These are phyloP conservation scores for Pichia cactophila DNA, from an alignment of 1,139 yeast species.

Conservation along the genomic window DNA sequence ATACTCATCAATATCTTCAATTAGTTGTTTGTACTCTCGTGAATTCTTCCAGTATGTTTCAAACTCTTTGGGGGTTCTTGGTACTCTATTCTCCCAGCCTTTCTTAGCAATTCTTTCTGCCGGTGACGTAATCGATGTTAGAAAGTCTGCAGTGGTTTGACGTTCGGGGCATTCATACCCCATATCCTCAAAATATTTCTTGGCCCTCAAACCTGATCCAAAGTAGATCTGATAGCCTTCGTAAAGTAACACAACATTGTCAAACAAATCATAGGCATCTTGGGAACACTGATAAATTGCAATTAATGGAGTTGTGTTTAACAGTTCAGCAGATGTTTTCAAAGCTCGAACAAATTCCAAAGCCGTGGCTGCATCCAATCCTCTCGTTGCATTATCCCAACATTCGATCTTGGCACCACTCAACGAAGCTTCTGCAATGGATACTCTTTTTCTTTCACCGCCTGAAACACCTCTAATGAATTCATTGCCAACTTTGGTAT, in stretches of 20 bases:
- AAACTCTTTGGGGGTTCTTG: slow-evolving; percentile 37
- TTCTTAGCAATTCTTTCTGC: slow-evolving; percentile 48
- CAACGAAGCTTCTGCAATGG: slow-evolving; percentile 51
- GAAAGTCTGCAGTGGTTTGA: slow-evolving; percentile 78
- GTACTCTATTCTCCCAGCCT: slow-evolving; percentile 40
- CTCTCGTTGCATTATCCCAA: slow-evolving; percentile 79
- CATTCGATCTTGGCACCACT: slow-evolving; percentile 51
- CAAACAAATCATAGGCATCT: slow-evolving; percentile 71
- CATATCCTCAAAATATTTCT: slow-evolving; percentile 54
- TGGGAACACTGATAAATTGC: slow-evolving; percentile 84
- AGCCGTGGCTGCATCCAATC: slow-evolving; percentile 72
- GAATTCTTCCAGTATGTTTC: slow-evolving; percentile 39
- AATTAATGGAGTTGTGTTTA: slow-evolving; percentile 60
- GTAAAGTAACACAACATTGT: slow-evolving; percentile 67
- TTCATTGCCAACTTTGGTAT: slow-evolving; percentile 40
- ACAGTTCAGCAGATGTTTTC: slow-evolving; percentile 53
- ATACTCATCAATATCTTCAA: slow-evolving; percentile 30
- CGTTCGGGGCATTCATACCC: slow-evolving; percentile 72
- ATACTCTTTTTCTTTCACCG: slow-evolving; percentile 42
- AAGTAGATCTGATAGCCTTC: slow-evolving; percentile 76
- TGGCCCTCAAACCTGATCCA: slow-evolving; percentile 58
- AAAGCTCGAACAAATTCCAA: slow-evolving; percentile 69
- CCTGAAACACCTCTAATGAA: slow-evolving; percentile 42
- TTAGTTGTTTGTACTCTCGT: slow-evolving; percentile 29
- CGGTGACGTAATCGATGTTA: slow-evolving; percentile 73